Conservation (phyloP, 1,284 basidiomycete species). For the Moesziomyces antarcticus region DNA sequence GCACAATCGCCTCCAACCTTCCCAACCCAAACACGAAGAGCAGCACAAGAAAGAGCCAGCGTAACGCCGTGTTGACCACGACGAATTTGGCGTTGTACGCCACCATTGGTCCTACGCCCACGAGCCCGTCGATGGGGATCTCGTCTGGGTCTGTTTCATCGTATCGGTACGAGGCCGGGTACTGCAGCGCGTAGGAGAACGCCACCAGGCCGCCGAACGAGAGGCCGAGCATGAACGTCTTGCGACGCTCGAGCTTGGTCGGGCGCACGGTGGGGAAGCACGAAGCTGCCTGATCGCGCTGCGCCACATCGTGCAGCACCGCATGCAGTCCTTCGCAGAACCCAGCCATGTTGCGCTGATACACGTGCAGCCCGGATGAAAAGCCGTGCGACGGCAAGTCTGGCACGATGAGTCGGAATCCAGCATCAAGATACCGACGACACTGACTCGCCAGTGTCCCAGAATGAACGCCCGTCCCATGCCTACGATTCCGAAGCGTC, state of each 20-base stretch:
- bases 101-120: slow-evolving; percentile 63
- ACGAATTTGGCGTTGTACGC: slow-evolving; percentile 48
- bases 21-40: slow-evolving; percentile 24
- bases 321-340: slow-evolving; percentile 57
- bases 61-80: slow-evolving; percentile 26
- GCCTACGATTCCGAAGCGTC: slow-evolving; percentile 12
- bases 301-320: slow-evolving; percentile 60
- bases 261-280: slow-evolving; percentile 22
- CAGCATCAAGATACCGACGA: slow-evolving; percentile 62
- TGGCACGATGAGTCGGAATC: slow-evolving; percentile 62
- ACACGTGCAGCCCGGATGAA: slow-evolving; percentile 64
- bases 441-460: slow-evolving; percentile 63
- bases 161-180: slow-evolving; percentile 52
- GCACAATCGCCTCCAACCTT: slow-evolving; percentile 59
- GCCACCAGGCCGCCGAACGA: slow-evolving; percentile 64
- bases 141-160: slow-evolving; percentile 46
- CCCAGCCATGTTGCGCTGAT: slow-evolving; percentile 46
- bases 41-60: slow-evolving; percentile 9
- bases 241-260: slow-evolving; percentile 51
- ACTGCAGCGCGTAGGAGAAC: slow-evolving; percentile 59
- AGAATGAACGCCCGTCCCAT: slow-evolving; percentile 65
- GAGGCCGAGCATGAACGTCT: slow-evolving; percentile 63
- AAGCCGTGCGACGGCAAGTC: slow-evolving; percentile 64
- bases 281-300: slow-evolving; percentile 44
- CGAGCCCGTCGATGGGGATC: slow-evolving; percentile 61